Evolutionary conservation across 2,329 filamentous ascomycete genomes (phyloP), one percentile per base, ranked within the genome.

Genomic region (Ceratocystis cacaofunesta): DNA sequence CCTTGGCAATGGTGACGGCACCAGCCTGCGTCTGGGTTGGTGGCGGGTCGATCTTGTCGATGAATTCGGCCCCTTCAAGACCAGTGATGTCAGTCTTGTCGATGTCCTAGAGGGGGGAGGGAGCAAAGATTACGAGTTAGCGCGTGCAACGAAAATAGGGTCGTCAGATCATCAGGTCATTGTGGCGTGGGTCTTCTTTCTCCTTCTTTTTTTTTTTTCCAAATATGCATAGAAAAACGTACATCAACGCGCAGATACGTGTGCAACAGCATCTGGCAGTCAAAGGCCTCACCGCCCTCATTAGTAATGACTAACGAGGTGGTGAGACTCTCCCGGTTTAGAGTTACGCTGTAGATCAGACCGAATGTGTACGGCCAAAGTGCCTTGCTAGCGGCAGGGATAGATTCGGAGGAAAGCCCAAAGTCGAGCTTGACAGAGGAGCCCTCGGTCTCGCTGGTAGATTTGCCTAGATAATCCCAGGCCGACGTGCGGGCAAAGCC

Each of bases 381-480:
- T 70, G 83, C 82, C 72, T 83, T 84, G 70, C 83, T 82, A 55
- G 86, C 82, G 0, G 86, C 84, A 69, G 82, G 82, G 66, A 97
- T 79, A 72, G 86, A 87, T 63, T 82, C 80, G 32, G 85, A 82
- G 63, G 88, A 90, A 44, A 99, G 85, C 32, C 92, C 94, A 75
- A 99, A 97, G 78, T 99, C 94, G 68, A 99, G 86, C 81, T 95
- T 96, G 69, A 97, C 86, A 61, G 85, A 86, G 82, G 68, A 70
- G 75, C 75, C 66, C 70, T 76, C 67, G 75, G 76, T 70, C 73
- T 78, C 77, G 69, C 76, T 78, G 64, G 78, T 77, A 55, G 87
- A 90, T 77, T 92, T 95, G 72, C 92, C 92, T 63, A 99, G 81
- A 74, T 94, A 96, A 75, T 97, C 92, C 94, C 94, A 99, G 68